phyloP scores from a whole-genome alignment of 2,329 filamentous ascomycete genomes.

The Penicillium sp. region DNA sequence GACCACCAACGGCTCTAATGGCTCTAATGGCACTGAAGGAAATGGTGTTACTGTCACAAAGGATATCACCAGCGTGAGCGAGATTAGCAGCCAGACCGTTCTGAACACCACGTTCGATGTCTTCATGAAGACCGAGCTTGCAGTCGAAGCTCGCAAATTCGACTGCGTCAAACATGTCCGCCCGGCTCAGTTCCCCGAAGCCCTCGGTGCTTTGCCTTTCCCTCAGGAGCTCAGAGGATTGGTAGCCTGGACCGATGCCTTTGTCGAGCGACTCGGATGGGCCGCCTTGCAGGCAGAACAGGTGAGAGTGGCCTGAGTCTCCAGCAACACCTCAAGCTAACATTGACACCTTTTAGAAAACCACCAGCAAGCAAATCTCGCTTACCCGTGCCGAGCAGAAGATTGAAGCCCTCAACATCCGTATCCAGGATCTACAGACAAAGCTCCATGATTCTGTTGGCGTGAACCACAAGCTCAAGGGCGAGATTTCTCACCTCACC shows the following conservation, averaged over 20 bases:
- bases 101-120: not conserved
- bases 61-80: not conserved
- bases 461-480: not conserved
- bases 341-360: not conserved
- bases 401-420: not conserved
- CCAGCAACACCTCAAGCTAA: not conserved
- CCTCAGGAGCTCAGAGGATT: not conserved
- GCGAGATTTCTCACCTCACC: not conserved
- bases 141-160: not conserved
- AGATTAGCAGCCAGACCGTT: not conserved
- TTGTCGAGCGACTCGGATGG: slow-evolving; percentile 6
- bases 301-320: not conserved
- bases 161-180: slow-evolving; percentile 4
- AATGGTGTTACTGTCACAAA: not conserved
- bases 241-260: slow-evolving; percentile 5
- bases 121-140: not conserved
- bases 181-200: slow-evolving; percentile 2
- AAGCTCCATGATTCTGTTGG: not conserved
- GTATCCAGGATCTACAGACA: not conserved
- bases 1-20: not conserved
- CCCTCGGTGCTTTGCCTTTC: slow-evolving; percentile 1
- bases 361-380: not conserved
- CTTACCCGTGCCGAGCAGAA: not conserved
- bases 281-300: not conserved
- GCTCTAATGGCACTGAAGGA: not conserved